These are phyloP conservation scores for Kalanchoe fedtschenkoi DNA, from an alignment of 164 flowering plant species.

Conservation along the genomic window DNA sequence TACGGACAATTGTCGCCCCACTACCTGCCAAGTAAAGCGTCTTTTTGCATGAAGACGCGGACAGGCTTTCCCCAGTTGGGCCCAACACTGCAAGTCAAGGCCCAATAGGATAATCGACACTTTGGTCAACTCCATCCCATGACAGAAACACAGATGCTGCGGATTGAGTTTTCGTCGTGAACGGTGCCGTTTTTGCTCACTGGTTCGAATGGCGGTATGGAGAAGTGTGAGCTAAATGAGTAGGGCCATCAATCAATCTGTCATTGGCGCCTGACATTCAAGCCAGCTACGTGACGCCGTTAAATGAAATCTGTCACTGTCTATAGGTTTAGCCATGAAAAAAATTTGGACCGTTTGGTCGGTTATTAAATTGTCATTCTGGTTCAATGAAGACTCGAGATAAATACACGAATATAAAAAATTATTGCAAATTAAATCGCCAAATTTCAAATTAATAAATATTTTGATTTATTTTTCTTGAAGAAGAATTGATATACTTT, in stretches of 20 bases:
- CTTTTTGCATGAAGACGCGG: not conserved
- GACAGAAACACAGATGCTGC: too few relatives aligned
- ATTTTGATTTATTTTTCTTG: too few relatives aligned
- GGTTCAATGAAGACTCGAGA: too few relatives aligned
- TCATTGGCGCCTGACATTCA: constrained; percentile 4
- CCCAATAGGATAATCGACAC: not conserved
- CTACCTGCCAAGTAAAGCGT: not conserved
- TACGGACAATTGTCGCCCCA: not conserved
- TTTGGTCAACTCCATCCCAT: not conserved
- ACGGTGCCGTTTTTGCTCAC: not conserved
- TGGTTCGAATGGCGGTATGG: not conserved
- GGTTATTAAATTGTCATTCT: too few relatives aligned
- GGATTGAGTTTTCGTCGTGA: too few relatives aligned
- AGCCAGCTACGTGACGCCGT: not conserved
- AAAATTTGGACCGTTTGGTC: not conserved
- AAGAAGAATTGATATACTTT: too few relatives aligned
- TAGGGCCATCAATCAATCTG: constrained; percentile 2
- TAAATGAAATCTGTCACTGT: not conserved
- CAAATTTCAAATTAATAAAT: too few relatives aligned
- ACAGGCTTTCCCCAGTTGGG: not conserved
- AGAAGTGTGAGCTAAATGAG: not conserved
- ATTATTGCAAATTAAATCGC: too few relatives aligned
- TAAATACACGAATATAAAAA: too few relatives aligned
- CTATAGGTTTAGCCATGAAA: not conserved
- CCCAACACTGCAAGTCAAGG: not conserved